Percentiles rank a stretch among this genome's conserved stretches.
These are phyloP conservation scores for Spizellomyces sp. DNA, from an alignment of 192 early-diverging fungal species.

Conservation along the genomic window DNA sequence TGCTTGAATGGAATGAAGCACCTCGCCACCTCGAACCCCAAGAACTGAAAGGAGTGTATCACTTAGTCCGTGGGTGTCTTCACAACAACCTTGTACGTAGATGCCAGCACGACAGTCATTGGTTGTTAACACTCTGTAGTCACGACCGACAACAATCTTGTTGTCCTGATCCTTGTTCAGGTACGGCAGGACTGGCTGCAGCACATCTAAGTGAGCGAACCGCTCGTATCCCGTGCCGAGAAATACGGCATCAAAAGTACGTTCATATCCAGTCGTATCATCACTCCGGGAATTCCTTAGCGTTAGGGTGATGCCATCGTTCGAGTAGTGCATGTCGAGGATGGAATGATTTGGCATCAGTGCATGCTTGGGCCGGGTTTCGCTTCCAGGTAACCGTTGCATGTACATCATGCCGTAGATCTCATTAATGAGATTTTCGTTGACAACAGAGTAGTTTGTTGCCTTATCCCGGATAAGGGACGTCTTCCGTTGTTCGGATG, in stretches of 20 bases:
- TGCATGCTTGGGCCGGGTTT: constrained; percentile 2
- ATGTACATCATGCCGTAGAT: constrained; percentile 34
- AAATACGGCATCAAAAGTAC: constrained; percentile 10
- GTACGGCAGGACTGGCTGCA: background rate
- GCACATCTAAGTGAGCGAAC: constrained; percentile 9
- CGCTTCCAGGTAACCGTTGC: constrained; percentile 14
- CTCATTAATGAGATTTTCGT: constrained; percentile 24
- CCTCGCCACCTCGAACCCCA: constrained; percentile 19
- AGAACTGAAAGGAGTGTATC: constrained; percentile 29
- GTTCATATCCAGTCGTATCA: background rate
- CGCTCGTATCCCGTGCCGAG: constrained; percentile 16
- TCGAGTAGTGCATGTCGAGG: background rate
- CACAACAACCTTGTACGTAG: constrained; percentile 31
- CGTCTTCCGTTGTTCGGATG: background rate
- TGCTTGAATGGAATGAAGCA: constrained; percentile 1
- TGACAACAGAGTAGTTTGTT: constrained; percentile 39
- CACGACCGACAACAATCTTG: constrained; percentile 9
- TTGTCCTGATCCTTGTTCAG: background rate
- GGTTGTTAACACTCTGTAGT: constrained; percentile 4
- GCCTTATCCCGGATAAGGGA: constrained; percentile 1
- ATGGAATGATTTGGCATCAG: constrained; percentile 1
- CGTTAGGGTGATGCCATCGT: background rate
- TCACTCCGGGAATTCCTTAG: background rate
- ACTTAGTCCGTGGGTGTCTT: constrained; percentile 28
- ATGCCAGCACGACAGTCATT: background rate